A percentile compares a stretch with the other conserved stretches of the same genome.
phyloP scores from a whole-genome alignment of 1,139 yeast species.

The Magnusiomyces fungicola region DNA sequence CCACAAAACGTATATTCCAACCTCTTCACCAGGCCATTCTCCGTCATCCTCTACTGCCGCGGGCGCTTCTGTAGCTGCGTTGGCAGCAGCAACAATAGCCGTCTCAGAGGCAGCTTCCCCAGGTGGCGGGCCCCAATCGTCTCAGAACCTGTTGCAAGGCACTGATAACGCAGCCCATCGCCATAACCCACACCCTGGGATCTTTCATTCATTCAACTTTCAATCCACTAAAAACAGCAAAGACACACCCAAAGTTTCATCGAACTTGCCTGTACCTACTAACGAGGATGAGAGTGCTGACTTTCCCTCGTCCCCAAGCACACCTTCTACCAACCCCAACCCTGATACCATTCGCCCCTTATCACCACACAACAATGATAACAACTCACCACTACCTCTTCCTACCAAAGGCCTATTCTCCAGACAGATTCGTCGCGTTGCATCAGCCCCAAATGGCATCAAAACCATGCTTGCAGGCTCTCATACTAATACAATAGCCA shows the following conservation, averaged over 20 bases:
- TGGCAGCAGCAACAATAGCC: too few species aligned
- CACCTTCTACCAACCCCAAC: background rate
- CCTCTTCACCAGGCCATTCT: background rate
- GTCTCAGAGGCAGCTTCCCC: too few species aligned
- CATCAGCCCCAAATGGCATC: constrained; percentile 68
- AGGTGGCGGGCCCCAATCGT: too few species aligned
- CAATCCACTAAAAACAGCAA: background rate
- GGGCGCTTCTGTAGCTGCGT: too few species aligned
- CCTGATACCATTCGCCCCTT: constrained; percentile 3
- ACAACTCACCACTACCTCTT: background rate
- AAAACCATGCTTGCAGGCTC: constrained; percentile 23
- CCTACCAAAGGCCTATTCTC: constrained; percentile 38
- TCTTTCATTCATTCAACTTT: constrained; percentile 22
- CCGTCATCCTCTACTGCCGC: background rate
- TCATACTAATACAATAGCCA: constrained; percentile 9
- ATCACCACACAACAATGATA: background rate
- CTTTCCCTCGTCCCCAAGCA: background rate
- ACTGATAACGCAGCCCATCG: too few species aligned
- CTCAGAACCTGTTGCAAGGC: too few species aligned
- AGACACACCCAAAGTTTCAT: too few species aligned
- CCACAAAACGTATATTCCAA: background rate
- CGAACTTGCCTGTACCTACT: too few species aligned
- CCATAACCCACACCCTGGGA: constrained; percentile 23
- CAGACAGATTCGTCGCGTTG: constrained; percentile 60
- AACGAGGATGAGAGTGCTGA: background rate